Evolutionary conservation across 2,329 filamentous ascomycete species (phyloP).

Genomic region (Apiospora kogelbergensis): DNA sequence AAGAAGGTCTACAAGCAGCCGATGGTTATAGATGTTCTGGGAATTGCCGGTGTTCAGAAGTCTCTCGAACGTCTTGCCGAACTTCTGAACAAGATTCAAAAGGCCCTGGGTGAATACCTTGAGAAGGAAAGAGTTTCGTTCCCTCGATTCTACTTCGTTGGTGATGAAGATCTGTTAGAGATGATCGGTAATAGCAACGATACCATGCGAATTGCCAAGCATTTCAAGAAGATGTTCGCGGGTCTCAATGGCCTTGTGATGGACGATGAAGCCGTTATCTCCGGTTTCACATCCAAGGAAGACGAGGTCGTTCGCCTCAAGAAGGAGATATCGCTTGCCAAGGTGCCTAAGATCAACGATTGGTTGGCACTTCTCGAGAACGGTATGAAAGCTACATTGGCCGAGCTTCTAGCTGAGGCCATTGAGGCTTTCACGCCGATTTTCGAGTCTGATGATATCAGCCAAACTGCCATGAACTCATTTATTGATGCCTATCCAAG

Average conservation of each 20-base stretch:
- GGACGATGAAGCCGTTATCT: slow-evolving; percentile 86
- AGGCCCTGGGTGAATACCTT: slow-evolving; percentile 95
- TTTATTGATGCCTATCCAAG: slow-evolving; percentile 86
- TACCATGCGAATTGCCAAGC: slow-evolving; percentile 91
- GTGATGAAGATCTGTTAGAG: slow-evolving; percentile 95
- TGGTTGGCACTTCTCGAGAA: slow-evolving; percentile 93
- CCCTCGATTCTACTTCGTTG: slow-evolving; percentile 98
- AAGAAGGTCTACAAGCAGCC: slow-evolving; percentile 98
- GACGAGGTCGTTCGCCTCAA: slow-evolving; percentile 85
- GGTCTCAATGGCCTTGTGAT: slow-evolving; percentile 88
- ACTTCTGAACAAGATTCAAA: slow-evolving; percentile 97
- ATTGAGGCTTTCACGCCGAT: slow-evolving; percentile 79
- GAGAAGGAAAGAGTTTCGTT: slow-evolving; percentile 98
- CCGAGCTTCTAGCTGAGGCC: slow-evolving; percentile 85
- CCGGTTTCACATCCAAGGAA: slow-evolving; percentile 93
- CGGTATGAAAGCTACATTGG: slow-evolving; percentile 92
- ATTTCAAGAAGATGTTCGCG: slow-evolving; percentile 99
- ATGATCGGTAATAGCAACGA: slow-evolving; percentile 99
- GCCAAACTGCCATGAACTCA: slow-evolving; percentile 67
- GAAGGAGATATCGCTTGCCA: slow-evolving; percentile 87
- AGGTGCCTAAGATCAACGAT: slow-evolving; percentile 96
- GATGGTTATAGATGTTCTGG: slow-evolving; percentile 91
- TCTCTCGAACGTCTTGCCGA: slow-evolving; percentile 95
- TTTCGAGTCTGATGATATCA: slow-evolving; percentile 70
- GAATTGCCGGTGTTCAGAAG: slow-evolving; percentile 94